Base-by-base conservation (phyloP, 2,329 filamentous ascomycete genomes). In the Epichloe brachyelytri region DNA sequence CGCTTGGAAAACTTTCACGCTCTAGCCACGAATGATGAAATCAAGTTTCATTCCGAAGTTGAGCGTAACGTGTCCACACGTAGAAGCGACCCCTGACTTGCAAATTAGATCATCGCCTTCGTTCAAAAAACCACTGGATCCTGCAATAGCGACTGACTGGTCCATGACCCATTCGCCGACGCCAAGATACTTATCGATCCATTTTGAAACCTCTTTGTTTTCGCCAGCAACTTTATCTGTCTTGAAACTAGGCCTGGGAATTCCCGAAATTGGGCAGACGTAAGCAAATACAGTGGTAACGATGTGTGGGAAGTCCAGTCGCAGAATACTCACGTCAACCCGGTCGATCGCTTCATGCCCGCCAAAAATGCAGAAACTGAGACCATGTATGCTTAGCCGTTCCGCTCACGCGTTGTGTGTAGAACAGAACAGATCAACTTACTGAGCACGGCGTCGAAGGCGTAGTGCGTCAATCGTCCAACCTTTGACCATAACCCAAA, bases 111-210 rank as follows among this genome's bases (percentile, higher is more conserved):
- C 74, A 94, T 73, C 90, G 80, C 68, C 81, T 90, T 63, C 93
- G 80, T 73, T 96, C 90, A 67, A 98, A 98, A 83, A 98, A 54
- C 84, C 79, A 65, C 87, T 94, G 46, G 86, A 84, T 41, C 88
- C 86, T 65, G 95, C 87, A 52, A 97, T 80, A 40, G 90, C 90
- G 34, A 97, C 88, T 33, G 89, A 94, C 73, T 94, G 86, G 69
- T 98, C 93, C 89, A 98, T 95, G 57, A 96, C 86, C 81, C 89
- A 95, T 74, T 98, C 93, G 60, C 93, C 93, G 17, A 96, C 84
- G 56, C 88, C 88, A 43, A 97, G 82, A 68, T 97, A 97, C 66
- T 85, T 91, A 63, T 91, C 85, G 58, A 97, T 81, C 89, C 90
- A 97, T 63, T 83, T 84, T 66, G 85, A 84, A 59, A 93, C 70